phyloP scores from a whole-genome alignment of 2,329 filamentous ascomycete genomes.

The Pseudogymnoascus sp. region DNA sequence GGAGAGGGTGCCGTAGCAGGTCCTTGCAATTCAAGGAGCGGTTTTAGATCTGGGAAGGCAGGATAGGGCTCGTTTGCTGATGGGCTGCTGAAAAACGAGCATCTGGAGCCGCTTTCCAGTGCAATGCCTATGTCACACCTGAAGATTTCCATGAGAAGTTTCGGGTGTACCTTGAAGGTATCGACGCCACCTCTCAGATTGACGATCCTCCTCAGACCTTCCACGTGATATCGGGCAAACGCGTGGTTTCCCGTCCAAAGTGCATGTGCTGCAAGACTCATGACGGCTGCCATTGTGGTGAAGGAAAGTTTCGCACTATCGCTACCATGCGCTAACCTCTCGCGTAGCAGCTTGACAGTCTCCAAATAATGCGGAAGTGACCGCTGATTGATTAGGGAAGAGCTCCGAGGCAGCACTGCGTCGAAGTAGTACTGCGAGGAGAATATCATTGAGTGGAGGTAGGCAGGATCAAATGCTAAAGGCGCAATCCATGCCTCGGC shows the following conservation, averaged over 20 bases:
- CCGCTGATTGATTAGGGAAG: conserved; percentile 4
- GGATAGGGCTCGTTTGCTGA: conserved; percentile 19
- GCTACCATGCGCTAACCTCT: conserved; percentile 24
- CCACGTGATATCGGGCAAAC: conserved; percentile 29
- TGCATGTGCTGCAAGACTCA: conserved; percentile 29
- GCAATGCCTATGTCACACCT: conserved; percentile 28
- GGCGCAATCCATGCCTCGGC: conserved; percentile 27
- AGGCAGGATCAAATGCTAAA: conserved; percentile 29
- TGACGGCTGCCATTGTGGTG: conserved; percentile 28
- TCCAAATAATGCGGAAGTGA: conserved; percentile 24
- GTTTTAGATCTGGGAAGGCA: conserved; percentile 21
- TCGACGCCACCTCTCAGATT: conserved; percentile 31
- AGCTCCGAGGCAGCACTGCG: conserved; percentile 15
- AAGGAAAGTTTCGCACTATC: conserved; percentile 25
- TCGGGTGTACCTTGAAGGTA: conserved; percentile 27
- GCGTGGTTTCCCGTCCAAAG: conserved; percentile 25
- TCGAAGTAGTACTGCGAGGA: conserved; percentile 30
- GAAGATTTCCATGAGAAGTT: conserved; percentile 31
- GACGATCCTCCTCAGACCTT: conserved; percentile 33
- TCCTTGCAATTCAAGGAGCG: conserved; percentile 6
- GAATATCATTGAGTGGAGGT: conserved; percentile 32
- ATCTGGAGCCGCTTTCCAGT: conserved; percentile 19
- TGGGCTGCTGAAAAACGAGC: conserved; percentile 24
- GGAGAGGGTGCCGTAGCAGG: background rate
- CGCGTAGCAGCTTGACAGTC: conserved; percentile 27